Conservation (phyloP, 78 protist species). For the Capsaspora owczarzaki region DNA sequence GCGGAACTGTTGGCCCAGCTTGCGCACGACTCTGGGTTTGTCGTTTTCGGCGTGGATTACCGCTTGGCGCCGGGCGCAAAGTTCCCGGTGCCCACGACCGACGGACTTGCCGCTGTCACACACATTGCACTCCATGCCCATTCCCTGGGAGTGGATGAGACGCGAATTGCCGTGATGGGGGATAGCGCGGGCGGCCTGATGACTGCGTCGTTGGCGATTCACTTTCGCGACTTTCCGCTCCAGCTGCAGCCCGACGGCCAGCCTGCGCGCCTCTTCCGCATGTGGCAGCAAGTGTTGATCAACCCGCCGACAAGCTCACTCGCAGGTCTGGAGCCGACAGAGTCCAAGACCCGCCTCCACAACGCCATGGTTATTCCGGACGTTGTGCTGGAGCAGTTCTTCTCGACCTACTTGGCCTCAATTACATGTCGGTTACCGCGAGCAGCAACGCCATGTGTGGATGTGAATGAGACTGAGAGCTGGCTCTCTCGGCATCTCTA, state of each 20-base stretch:
- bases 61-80: not conserved
- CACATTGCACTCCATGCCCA: not conserved
- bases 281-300: not conserved
- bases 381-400: not conserved
- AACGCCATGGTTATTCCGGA: not conserved
- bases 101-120: not conserved
- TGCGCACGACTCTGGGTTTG: not conserved
- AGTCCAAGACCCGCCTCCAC: not conserved
- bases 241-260: not conserved
- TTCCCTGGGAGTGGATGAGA: not conserved
- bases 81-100: not conserved
- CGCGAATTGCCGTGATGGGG: not conserved
- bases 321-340: no score
- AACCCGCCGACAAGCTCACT: no score
- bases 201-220: not conserved
- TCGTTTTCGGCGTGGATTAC: not conserved
- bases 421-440: no score
- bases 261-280: no score
- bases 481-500: not conserved
- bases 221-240: not conserved
- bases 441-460: no score
- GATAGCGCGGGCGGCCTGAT: conserved; percentile 3
- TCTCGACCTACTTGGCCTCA: not conserved
- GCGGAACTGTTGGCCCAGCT: not conserved
- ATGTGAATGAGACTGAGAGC: no score